These are phyloP conservation scores for Carallia brachiata DNA, from an alignment of 345 rosid species.

Conservation along the genomic window DNA sequence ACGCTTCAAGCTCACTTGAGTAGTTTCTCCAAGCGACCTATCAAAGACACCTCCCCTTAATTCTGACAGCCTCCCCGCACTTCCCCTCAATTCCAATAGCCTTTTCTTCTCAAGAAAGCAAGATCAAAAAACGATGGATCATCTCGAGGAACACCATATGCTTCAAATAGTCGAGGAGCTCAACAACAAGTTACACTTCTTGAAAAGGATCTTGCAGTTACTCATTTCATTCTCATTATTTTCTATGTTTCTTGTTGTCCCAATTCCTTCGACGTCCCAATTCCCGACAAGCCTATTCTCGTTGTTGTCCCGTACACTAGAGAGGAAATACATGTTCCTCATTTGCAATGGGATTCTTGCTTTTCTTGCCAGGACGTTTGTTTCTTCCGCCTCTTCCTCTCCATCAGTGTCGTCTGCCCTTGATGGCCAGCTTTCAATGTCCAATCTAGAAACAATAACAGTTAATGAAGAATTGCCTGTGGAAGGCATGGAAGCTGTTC, in stretches of 20 bases:
- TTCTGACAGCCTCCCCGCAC: too few species aligned
- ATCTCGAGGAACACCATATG: too few species aligned
- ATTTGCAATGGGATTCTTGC: conserved; percentile 58
- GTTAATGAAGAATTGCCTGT: conserved; percentile 1
- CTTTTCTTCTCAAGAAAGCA: too few species aligned
- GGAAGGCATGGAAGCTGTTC: not conserved
- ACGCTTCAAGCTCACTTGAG: too few species aligned
- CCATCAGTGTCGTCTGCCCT: not conserved
- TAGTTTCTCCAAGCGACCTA: too few species aligned
- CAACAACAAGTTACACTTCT: not conserved
- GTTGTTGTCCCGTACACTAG: conserved; percentile 32
- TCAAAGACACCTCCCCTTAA: too few species aligned
- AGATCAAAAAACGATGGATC: too few species aligned
- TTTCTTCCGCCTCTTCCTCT: conserved; percentile 13
- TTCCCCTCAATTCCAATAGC: too few species aligned
- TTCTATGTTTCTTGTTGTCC: conserved; percentile 30
- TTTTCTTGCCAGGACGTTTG: conserved; percentile 36
- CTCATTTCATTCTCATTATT: conserved; percentile 27
- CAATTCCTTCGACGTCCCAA: conserved; percentile 27
- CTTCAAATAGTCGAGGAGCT: too few species aligned
- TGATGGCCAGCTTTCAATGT: not conserved
- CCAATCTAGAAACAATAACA: not conserved
- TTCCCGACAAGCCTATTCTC: conserved; percentile 41
- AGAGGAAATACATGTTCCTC: conserved; percentile 57
- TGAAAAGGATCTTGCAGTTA: conserved; percentile 19